Conservation (phyloP, 345 rosid species). For the Populus simonii region DNA sequence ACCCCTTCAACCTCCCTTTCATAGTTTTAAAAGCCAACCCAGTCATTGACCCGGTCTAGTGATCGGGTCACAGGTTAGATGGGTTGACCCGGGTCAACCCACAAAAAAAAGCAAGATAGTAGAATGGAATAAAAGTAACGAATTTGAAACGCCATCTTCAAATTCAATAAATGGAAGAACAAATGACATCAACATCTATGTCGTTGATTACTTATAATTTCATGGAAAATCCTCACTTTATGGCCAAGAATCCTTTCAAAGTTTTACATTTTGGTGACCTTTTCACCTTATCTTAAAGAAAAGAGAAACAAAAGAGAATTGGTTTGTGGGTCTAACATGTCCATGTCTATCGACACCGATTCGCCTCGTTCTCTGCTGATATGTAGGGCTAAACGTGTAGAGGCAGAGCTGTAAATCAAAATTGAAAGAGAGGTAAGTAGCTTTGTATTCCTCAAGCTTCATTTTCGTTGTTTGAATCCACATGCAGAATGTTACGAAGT, state of each 20-base stretch:
- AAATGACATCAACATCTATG: neutral
- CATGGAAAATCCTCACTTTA: neutral
- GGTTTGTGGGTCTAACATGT: neutral
- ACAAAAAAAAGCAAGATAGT: too few relatives aligned
- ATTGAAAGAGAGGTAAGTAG: neutral
- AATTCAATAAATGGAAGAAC: neutral
- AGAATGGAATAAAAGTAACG: neutral
- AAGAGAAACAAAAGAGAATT: neutral
- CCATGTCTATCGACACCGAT: neutral
- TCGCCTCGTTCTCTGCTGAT: neutral
- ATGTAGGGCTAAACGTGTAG: neutral
- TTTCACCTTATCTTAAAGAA: neutral
- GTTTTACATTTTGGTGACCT: neutral
- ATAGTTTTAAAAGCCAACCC: too few relatives aligned
- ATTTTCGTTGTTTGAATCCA: neutral
- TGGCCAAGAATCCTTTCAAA: neutral
- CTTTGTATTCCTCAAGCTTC: neutral
- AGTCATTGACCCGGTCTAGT: too few relatives aligned
- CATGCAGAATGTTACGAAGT: neutral
- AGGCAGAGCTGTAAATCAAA: neutral
- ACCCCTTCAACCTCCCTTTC: slow-evolving; percentile 41
- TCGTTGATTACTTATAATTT: neutral
- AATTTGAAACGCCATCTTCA: neutral
- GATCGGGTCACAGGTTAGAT: too few relatives aligned
- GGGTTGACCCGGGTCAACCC: too few relatives aligned